Evolutionary conservation across 345 rosid species (phyloP), one percentile per base, ranked within the genome.

Genomic region (Alliaria petiolata): DNA sequence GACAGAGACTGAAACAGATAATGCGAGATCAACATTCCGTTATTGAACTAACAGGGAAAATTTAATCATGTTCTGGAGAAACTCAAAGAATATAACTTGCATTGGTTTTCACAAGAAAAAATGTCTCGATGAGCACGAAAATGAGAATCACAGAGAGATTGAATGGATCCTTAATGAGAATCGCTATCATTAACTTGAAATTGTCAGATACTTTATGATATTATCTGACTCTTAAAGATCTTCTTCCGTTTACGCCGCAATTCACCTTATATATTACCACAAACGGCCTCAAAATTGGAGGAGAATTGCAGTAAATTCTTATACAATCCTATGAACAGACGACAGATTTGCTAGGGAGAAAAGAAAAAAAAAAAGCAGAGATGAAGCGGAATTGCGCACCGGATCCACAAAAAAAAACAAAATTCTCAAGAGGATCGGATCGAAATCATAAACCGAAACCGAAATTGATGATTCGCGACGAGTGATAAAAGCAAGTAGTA

Each of bases 1-100:
- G 89, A 85, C 71, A 92, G 11, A 33, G 98, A 92, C 98, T 92
- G 80, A 12, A 76, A 63, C 40, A 62, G 12, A 35, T 62, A 3
- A 59, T 36, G 14, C 14, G 36, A 59, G 16, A 53, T 59, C 52
- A 33, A 61, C 26, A 43, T 22, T 35, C 11, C 69, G 34, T 17
- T 13, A 52, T 0, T 59, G 62, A 71, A n/a, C 28, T 7, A 50
- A 50, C 11, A 42, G 7, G 51, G 11, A 40, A 4, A 20, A 42
- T 8, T 6, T 9, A 42, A 44, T 45, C 70, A 72, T 13, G 49
- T 57, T 69, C 5, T 17, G 34, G 17, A 35, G 69, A 35, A 50
- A 64, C 25, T 3, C 45, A 8, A n/a, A 15, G 20, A 30, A 19
- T 4, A 28, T 13, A 7, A 43, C 40, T 15, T 62, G 67, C 47